A percentile compares a stretch with the other conserved stretches of the same genome.
Evolutionary conservation across 2,329 filamentous ascomycete species (phyloP).

Genomic region (Thelonectria rubi): DNA sequence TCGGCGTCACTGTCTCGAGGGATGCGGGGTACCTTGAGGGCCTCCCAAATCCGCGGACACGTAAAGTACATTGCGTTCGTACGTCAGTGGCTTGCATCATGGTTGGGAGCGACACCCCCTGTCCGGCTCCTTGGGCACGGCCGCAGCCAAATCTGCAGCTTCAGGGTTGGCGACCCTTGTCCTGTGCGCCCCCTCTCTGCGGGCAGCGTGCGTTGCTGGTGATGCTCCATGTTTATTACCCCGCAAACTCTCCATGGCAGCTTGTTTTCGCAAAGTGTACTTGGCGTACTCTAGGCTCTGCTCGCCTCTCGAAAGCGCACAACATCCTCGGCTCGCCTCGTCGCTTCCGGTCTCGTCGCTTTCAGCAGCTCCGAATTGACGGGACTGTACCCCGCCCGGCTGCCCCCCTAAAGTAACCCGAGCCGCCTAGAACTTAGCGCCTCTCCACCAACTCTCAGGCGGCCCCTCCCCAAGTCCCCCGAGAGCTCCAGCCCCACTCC

Average conservation of each 20-base stretch:
- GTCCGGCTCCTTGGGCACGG: slow-evolving; percentile 10
- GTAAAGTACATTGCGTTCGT: slow-evolving; percentile 10
- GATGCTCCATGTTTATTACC: slow-evolving; percentile 13
- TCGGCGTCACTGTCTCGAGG: no score
- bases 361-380: background rate
- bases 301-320: background rate
- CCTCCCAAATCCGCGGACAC: background rate
- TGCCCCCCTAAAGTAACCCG: background rate
- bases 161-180: background rate
- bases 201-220: slow-evolving; percentile 1
- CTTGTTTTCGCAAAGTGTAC: background rate
- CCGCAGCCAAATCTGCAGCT: slow-evolving; percentile 6
- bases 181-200: slow-evolving; percentile 1
- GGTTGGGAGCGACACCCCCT: background rate
- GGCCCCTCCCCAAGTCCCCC: slow-evolving; percentile 11
- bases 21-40: background rate
- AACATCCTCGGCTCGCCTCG: background rate
- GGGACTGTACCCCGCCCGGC: background rate
- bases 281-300: background rate
- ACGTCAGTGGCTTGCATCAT: slow-evolving; percentile 24
- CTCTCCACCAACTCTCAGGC: slow-evolving; percentile 8
- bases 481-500: slow-evolving; percentile 17
- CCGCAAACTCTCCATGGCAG: slow-evolving; percentile 22
- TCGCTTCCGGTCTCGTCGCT: background rate
- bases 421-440: slow-evolving; percentile 10